Conservation (phyloP, 2,329 filamentous ascomycete genomes). For the Kalmusia sp. region DNA sequence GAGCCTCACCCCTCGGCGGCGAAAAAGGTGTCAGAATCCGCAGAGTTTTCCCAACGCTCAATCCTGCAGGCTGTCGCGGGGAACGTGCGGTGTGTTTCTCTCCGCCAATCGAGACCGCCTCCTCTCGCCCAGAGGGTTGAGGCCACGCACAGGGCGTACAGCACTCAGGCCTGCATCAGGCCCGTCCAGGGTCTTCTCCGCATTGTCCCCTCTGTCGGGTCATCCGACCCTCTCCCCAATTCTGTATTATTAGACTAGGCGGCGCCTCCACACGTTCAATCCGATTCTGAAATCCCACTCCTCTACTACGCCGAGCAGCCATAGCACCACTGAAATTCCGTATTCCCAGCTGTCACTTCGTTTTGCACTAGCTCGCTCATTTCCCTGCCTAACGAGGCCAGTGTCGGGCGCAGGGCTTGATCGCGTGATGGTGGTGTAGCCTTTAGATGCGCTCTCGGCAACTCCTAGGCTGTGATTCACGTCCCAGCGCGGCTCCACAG, state of each 20-base stretch:
- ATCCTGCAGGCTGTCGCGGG: conserved; percentile 1
- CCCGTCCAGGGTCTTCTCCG: conserved; percentile 38
- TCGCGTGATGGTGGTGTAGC: conserved; percentile 11
- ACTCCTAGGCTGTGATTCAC: conserved; percentile 14
- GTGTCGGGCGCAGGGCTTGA: background rate
- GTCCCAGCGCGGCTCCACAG: conserved; percentile 18
- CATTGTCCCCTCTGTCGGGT: conserved; percentile 39
- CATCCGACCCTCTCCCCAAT: conserved; percentile 24
- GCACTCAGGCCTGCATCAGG: conserved; percentile 28
- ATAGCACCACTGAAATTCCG: background rate
- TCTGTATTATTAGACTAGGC: conserved; percentile 7
- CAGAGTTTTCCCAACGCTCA: conserved; percentile 8
- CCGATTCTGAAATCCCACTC: background rate
- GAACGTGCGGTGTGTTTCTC: conserved; percentile 4
- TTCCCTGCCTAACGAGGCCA: background rate
- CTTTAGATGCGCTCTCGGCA: conserved; percentile 28
- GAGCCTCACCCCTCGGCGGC: conserved; percentile 8
- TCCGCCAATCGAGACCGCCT: background rate
- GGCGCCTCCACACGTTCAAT: background rate
- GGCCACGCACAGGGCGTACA: conserved; percentile 25
- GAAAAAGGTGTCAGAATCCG: conserved; percentile 3
- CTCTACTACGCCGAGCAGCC: conserved; percentile 11
- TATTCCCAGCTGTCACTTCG: background rate
- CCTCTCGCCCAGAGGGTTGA: conserved; percentile 1
- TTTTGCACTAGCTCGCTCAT: background rate